Evolutionary conservation across 805 yeast species (phyloP).

Genomic region (Myxozyma geophila): DNA sequence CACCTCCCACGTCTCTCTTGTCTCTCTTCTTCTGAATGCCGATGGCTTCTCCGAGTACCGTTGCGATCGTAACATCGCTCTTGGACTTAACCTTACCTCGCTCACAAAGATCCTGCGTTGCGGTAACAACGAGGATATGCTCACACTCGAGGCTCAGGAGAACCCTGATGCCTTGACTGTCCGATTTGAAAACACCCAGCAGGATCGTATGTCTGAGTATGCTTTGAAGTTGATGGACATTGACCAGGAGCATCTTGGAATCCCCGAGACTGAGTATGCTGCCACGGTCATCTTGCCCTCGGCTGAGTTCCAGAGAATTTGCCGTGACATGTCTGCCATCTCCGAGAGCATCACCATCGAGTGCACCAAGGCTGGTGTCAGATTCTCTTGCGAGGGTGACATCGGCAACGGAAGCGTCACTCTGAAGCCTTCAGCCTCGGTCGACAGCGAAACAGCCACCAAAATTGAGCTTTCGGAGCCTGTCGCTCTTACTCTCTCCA

Average conservation of each 20-base stretch:
- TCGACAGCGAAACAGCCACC: constrained; percentile 76
- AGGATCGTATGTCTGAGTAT: constrained; percentile 91
- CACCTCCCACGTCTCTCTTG: constrained; percentile 92
- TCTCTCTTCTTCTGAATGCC: constrained; percentile 82
- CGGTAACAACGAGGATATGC: constrained; percentile 86
- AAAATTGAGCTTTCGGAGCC: constrained; percentile 82
- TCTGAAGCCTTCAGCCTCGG: constrained; percentile 79
- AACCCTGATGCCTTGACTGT: constrained; percentile 77
- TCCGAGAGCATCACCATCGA: constrained; percentile 85
- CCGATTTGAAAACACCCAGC: constrained; percentile 87
- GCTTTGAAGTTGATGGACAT: constrained; percentile 92
- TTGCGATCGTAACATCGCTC: constrained; percentile 90
- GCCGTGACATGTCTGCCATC: constrained; percentile 82
- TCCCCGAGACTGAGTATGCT: constrained; percentile 92
- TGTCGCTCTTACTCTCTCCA: constrained; percentile 86
- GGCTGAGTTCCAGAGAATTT: constrained; percentile 82
- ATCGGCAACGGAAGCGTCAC: constrained; percentile 86
- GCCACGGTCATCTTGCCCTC: constrained; percentile 87
- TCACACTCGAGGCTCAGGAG: constrained; percentile 89
- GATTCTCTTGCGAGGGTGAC: constrained; percentile 89
- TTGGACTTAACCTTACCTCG: constrained; percentile 90
- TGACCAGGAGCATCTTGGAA: constrained; percentile 89
- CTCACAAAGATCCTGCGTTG: constrained; percentile 85
- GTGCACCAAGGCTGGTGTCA: constrained; percentile 90
- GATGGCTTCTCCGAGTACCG: constrained; percentile 90